Evolutionary conservation across 2,329 filamentous ascomycete species (phyloP).

Genomic region (Phoma sp.): DNA sequence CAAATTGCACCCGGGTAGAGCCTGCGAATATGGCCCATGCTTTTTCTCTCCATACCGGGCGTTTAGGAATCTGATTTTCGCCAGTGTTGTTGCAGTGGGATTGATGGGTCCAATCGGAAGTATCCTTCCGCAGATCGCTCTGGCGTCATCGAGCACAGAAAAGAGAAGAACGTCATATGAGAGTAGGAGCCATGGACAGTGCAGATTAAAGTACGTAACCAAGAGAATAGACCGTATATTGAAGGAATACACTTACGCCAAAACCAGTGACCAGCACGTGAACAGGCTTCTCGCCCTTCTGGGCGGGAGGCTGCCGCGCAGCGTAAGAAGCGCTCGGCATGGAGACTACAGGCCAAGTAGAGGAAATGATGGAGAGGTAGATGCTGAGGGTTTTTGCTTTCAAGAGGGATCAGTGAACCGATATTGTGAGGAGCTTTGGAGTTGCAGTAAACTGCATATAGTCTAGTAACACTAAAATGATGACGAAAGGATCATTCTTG

Average conservation of each 20-base stretch:
- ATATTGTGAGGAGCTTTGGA: background rate
- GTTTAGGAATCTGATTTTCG: background rate
- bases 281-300: slow-evolving; percentile 40
- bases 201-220: background rate
- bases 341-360: slow-evolving; percentile 2
- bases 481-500: slow-evolving; percentile 4
- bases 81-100: background rate
- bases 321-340: slow-evolving; percentile 31
- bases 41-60: too few species aligned
- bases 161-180: background rate
- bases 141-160: background rate
- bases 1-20: too few species aligned
- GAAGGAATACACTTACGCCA: slow-evolving; percentile 31
- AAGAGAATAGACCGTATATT: background rate
- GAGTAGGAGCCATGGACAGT: background rate
- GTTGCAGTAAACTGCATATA: slow-evolving; percentile 24
- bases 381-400: background rate
- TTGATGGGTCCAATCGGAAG: background rate
- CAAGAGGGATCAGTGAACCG: background rate
- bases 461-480: slow-evolving; percentile 4
- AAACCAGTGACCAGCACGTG: slow-evolving; percentile 48
- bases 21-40: too few species aligned
- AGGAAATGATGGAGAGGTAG: background rate
- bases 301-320: slow-evolving; percentile 37
- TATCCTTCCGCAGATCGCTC: background rate